Conservation (phyloP, 2,329 filamentous ascomycete species). For the Tympanopsis confertula region DNA sequence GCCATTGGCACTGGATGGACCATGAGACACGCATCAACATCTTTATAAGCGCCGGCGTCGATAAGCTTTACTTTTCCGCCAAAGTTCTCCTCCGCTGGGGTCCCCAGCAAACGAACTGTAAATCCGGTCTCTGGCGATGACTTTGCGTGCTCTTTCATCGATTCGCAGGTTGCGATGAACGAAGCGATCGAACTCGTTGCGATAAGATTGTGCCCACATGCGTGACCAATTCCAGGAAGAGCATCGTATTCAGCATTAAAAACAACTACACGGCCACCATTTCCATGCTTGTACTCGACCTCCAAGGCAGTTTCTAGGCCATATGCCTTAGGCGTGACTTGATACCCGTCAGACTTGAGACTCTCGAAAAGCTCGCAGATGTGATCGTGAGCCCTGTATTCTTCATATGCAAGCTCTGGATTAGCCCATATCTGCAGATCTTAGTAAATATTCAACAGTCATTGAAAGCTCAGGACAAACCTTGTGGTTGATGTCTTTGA, state of each 20-base stretch:
- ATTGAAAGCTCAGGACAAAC: too few species aligned
- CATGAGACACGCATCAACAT: conserved; percentile 18
- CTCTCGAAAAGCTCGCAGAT: not conserved
- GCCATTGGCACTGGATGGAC: not conserved
- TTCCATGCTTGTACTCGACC: not conserved
- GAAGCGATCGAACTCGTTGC: conserved; percentile 17
- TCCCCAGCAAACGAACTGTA: conserved; percentile 8
- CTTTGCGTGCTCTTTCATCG: conserved; percentile 9
- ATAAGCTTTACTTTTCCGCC: conserved; percentile 27
- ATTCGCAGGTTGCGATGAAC: conserved; percentile 18
- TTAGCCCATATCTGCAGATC: not conserved
- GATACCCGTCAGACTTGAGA: conserved; percentile 5
- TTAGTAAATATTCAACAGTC: conserved; percentile 21
- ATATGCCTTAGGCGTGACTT: not conserved
- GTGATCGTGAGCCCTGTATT: not conserved
- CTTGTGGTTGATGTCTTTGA: not conserved
- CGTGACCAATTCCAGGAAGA: conserved; percentile 23
- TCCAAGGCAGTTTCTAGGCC: not conserved
- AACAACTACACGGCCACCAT: not conserved
- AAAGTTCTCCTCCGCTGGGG: conserved; percentile 21
- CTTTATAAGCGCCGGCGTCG: conserved; percentile 26
- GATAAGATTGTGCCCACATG: conserved; percentile 16
- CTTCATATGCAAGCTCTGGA: not conserved
- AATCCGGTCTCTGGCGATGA: conserved; percentile 16
- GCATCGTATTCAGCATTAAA: conserved; percentile 13